phyloP scores from a whole-genome alignment of 2,329 filamentous ascomycete genomes.

The Lecanicillium sp. region DNA sequence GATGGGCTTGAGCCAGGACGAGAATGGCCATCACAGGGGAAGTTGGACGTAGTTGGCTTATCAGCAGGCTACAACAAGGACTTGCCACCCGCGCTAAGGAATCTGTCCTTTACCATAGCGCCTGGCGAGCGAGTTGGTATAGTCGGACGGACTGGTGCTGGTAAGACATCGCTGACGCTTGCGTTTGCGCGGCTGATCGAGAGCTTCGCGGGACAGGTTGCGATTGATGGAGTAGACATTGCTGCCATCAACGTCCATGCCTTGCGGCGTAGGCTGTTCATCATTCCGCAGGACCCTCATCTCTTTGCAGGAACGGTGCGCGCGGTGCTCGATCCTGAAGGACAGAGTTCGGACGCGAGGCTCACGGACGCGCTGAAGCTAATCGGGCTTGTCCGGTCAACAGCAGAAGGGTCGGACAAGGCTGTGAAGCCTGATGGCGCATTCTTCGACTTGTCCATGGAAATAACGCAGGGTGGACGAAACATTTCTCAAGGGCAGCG shows the following conservation, averaged over 20 bases:
- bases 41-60: not conserved
- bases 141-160: slow-evolving; percentile 62
- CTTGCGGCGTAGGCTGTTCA: slow-evolving; percentile 58
- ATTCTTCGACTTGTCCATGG: slow-evolving; percentile 46
- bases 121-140: slow-evolving; percentile 57
- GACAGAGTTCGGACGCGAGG: slow-evolving; percentile 53
- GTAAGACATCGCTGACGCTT: slow-evolving; percentile 60
- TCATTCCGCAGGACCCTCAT: slow-evolving; percentile 66
- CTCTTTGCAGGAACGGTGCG: slow-evolving; percentile 65
- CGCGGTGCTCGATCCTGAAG: slow-evolving; percentile 62
- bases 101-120: slow-evolving; percentile 53
- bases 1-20: slow-evolving; percentile 32
- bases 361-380: slow-evolving; percentile 56
- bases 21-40: not conserved
- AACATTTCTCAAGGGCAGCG: slow-evolving; percentile 63
- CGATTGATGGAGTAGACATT: slow-evolving; percentile 62
- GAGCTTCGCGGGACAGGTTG: slow-evolving; percentile 49
- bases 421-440: slow-evolving; percentile 44
- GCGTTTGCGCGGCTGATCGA: slow-evolving; percentile 65
- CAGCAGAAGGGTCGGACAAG: too few relatives aligned
- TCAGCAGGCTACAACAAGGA: not conserved
- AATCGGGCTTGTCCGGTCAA: slow-evolving; percentile 57
- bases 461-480: slow-evolving; percentile 55
- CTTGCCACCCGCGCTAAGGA: slow-evolving; percentile 44
- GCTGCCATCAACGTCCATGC: slow-evolving; percentile 56